Evolutionary conservation across 768 basidiomycete genomes (phyloP).

Genomic region (Psilocybe azurescens): DNA sequence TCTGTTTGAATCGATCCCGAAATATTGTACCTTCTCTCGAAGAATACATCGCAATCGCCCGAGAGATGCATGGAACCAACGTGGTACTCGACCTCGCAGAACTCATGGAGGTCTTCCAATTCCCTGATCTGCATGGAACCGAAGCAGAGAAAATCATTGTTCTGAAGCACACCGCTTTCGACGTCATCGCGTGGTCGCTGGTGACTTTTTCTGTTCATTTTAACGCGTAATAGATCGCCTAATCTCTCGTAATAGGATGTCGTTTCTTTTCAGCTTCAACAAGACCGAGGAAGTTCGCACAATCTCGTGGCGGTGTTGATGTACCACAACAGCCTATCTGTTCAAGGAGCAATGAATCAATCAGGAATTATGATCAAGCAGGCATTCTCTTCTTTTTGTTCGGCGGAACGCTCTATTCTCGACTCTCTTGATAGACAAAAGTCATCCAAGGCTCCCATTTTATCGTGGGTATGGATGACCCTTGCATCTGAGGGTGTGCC

Average conservation of each 20-base stretch:
- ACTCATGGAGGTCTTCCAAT: constrained; percentile 49
- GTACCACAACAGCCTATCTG: constrained; percentile 43
- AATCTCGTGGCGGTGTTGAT: constrained; percentile 60
- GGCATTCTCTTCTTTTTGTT: constrained; percentile 40
- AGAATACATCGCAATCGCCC: constrained; percentile 49
- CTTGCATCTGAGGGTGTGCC: constrained; percentile 5
- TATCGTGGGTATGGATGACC: constrained; percentile 20
- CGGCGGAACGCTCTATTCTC: constrained; percentile 30
- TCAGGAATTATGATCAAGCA: constrained; percentile 44
- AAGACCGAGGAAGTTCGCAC: constrained; percentile 35
- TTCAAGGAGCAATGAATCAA: constrained; percentile 55
- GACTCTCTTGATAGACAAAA: constrained; percentile 19
- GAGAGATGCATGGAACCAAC: constrained; percentile 52
- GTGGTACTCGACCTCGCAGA: constrained; percentile 60
- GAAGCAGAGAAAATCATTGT: constrained; percentile 18
- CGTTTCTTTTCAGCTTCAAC: constrained; percentile 55
- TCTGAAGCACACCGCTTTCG: constrained; percentile 46
- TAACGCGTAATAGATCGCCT: neutral
- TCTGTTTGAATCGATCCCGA: constrained; percentile 29
- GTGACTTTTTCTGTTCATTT: constrained; percentile 36
- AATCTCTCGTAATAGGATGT: constrained; percentile 51
- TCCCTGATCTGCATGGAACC: constrained; percentile 35
- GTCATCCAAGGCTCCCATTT: constrained; percentile 14
- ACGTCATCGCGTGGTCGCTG: constrained; percentile 59
- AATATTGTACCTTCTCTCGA: constrained; percentile 45